Conservation (phyloP, 495 filamentous ascomycete genomes). For the Penicillium dipodomyicola region DNA sequence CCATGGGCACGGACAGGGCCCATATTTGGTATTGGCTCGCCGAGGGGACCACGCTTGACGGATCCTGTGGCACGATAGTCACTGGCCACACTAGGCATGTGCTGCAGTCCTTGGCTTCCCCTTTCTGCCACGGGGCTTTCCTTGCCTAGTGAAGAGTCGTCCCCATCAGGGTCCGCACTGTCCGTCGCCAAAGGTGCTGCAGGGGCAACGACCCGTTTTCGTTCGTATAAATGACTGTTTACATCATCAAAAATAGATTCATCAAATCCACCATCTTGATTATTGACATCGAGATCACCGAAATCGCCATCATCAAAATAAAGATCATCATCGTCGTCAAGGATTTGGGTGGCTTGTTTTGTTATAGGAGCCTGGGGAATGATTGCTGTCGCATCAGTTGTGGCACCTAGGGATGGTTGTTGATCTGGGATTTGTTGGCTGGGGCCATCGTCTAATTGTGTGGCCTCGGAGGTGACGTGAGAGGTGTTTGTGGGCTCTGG, state of each 20-base stretch:
- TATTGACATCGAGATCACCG: conserved; percentile 48
- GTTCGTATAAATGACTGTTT: conserved; percentile 50
- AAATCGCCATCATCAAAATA: conserved; percentile 82
- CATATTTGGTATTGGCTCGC: conserved; percentile 30
- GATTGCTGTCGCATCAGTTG: neutral
- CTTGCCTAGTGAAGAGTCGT: conserved; percentile 10
- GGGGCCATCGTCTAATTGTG: neutral
- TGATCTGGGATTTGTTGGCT: neutral
- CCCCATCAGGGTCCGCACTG: conserved; percentile 2
- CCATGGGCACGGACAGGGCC: conserved; percentile 34
- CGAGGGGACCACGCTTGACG: conserved; percentile 30
- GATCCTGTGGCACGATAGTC: conserved; percentile 28
- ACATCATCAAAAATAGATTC: conserved; percentile 77
- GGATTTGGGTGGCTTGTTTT: conserved; percentile 9
- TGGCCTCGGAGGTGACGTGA: neutral
- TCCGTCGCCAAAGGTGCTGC: conserved; percentile 14
- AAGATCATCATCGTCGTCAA: conserved; percentile 62
- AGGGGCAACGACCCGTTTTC: conserved; percentile 27
- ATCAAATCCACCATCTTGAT: conserved; percentile 61
- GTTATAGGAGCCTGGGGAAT: conserved; percentile 1
- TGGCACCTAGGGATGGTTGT: conserved; percentile 1
- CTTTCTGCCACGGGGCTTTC: conserved; percentile 22
- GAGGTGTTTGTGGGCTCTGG: conserved; percentile 13
- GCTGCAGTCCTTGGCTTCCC: conserved; percentile 29
- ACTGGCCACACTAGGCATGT: conserved; percentile 45